Evolutionary conservation across 2,329 filamentous ascomycete species (phyloP).

Genomic region (Colletotrichum cereale): DNA sequence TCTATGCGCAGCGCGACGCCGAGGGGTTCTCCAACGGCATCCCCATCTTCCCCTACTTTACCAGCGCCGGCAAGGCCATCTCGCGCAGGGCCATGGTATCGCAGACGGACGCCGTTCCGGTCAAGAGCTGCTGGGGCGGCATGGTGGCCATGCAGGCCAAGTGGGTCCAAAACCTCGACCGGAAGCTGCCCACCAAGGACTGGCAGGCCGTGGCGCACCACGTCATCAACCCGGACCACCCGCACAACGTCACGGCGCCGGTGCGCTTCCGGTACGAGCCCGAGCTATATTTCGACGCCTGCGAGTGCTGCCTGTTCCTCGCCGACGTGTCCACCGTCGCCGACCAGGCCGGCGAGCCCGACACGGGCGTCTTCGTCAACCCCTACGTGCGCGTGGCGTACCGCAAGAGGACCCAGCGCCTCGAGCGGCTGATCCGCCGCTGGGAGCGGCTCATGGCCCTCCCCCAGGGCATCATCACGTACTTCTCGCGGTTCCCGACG

Average conservation of each 20-base stretch:
- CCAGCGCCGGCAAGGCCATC: conserved; percentile 62
- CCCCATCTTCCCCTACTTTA: conserved; percentile 77
- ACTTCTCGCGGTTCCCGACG: conserved; percentile 67
- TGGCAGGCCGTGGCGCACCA: conserved; percentile 45
- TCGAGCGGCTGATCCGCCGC: conserved; percentile 62
- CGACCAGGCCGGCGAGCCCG: conserved; percentile 44
- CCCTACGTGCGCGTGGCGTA: conserved; percentile 82
- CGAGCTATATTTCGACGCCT: conserved; percentile 72
- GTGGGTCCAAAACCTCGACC: conserved; percentile 64
- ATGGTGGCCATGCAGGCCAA: conserved; percentile 76
- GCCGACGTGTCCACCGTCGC: conserved; percentile 59
- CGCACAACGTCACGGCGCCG: conserved; percentile 43
- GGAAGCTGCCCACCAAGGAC: conserved; percentile 47
- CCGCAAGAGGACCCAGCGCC: conserved; percentile 48
- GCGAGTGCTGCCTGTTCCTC: conserved; percentile 72
- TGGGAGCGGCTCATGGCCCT: conserved; percentile 75
- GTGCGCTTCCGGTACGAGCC: conserved; percentile 60
- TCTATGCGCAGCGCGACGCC: conserved; percentile 77
- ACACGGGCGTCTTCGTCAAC: conserved; percentile 76
- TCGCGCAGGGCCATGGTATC: conserved; percentile 73
- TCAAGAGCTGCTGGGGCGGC: conserved; percentile 82
- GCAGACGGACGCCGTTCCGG: conserved; percentile 73
- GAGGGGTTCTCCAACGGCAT: conserved; percentile 74
- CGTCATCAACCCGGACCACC: conserved; percentile 51
- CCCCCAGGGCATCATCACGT: conserved; percentile 70